These are phyloP conservation scores for Lodderomyces parapsilosis DNA, from an alignment of 1,139 yeast genomes.

Conservation along the genomic window DNA sequence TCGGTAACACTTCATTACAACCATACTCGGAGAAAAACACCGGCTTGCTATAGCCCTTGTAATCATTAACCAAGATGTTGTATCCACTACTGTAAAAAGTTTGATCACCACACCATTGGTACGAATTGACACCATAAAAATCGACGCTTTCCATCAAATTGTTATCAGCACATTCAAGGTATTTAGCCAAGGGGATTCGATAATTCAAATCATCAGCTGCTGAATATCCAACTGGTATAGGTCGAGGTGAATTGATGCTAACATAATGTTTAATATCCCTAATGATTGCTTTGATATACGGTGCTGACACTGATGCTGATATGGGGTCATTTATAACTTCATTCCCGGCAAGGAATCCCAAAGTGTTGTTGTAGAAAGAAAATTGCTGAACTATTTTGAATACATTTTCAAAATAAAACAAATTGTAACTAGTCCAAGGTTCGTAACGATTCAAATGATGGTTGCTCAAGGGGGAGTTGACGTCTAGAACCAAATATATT, in stretches of 20 bases:
- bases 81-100: constrained; percentile 84
- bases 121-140: constrained; percentile 92
- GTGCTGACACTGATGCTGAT: constrained; percentile 71
- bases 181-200: constrained; percentile 74
- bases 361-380: constrained; percentile 78
- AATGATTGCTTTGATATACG: constrained; percentile 72
- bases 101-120: constrained; percentile 96
- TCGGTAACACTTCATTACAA: constrained; percentile 80
- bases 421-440: constrained; percentile 82
- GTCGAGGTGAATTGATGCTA: constrained; percentile 53
- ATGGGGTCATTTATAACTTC: constrained; percentile 80
- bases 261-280: constrained; percentile 80
- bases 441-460: constrained; percentile 84
- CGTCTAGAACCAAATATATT: constrained; percentile 85
- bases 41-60: constrained; percentile 67
- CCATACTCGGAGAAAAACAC: constrained; percentile 91
- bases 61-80: constrained; percentile 68
- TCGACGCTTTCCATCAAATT: constrained; percentile 66
- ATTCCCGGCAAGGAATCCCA: constrained; percentile 94
- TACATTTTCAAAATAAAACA: constrained; percentile 67
- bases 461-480: constrained; percentile 76
- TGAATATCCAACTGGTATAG: constrained; percentile 87
- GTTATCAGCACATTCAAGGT: constrained; percentile 72
- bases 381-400: constrained; percentile 82
- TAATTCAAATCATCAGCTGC: constrained; percentile 89